phyloP scores from a whole-genome alignment of 202 grass and related monocot species.

The Dendrocalamus latiflorus region DNA sequence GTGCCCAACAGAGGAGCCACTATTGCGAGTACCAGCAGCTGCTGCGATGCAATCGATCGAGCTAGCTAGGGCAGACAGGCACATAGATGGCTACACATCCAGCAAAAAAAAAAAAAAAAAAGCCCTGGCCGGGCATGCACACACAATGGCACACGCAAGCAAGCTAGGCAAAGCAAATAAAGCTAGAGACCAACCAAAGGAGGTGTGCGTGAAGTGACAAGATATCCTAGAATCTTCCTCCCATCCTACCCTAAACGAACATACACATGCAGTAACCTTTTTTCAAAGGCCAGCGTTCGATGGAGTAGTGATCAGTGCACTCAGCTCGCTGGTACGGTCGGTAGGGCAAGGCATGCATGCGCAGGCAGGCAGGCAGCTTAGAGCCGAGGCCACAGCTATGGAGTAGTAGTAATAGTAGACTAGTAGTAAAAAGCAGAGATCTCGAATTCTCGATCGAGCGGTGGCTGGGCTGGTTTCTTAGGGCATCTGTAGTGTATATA shows the following conservation, averaged over 20 bases:
- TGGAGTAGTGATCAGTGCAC: constrained; percentile 15
- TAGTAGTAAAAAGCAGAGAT: not conserved
- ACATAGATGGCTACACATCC: constrained; percentile 10
- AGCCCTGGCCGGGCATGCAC: constrained; percentile 19
- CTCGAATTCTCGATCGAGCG: not conserved
- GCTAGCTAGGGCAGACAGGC: not conserved
- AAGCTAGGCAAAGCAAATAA: constrained; percentile 13
- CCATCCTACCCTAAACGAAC: constrained; percentile 32
- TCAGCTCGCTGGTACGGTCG: not conserved
- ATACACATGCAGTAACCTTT: constrained; percentile 44
- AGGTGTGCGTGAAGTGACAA: constrained; percentile 47
- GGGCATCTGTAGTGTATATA: too few relatives aligned
- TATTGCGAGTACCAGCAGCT: constrained; percentile 8
- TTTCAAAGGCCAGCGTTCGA: constrained; percentile 16
- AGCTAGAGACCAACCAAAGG: constrained; percentile 43
- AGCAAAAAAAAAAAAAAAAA: constrained; percentile 61
- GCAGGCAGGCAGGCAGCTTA: not conserved
- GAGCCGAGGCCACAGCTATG: not conserved
- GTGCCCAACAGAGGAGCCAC: constrained; percentile 27
- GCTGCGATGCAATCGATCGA: constrained; percentile 13
- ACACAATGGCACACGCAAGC: not conserved
- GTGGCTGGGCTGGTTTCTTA: not conserved
- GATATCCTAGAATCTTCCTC: constrained; percentile 61
- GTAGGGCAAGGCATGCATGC: constrained; percentile 19
- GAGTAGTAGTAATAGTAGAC: not conserved